Evolutionary conservation across 306 rosid genomes (phyloP), one percentile per base, ranked within the genome.

Genomic region (Vigna nakashimae): DNA sequence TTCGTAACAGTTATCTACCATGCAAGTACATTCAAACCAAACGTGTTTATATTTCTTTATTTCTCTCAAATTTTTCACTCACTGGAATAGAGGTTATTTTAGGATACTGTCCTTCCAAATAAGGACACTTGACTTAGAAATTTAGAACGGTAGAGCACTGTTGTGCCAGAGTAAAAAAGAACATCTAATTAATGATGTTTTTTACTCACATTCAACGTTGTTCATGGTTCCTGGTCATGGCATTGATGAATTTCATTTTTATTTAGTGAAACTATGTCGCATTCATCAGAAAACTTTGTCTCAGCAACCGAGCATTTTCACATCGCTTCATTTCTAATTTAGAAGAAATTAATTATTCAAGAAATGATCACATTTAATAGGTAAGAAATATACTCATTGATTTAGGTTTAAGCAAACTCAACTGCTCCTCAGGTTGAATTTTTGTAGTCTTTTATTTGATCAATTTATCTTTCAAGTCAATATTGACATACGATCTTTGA

Each of bases 281-380:
- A 79, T 82, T 63, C 45, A 20, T 77, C 59, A 14, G 87, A 86
- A 73, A 84, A 78, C 79, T 57, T 70, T 68, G 79, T 64, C 77
- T 50, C 59, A 84, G 72, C 92, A 70, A 88, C 89, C 77, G 18
- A 69, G 76, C 73, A 60, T 68, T 53, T 70, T 4, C 74, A 48
- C 74, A 48, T 1, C 1, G 42, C 46, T 46, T 5, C 0, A 3
- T 63, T 49, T 32, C 51, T 18, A n/a, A 57, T 11, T 24, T 26
- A 26, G 28, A 26, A 26, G 12, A 22, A 30, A 60, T 18, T 5
- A 60, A 13, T 60, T 32, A n/a, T 24, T 6, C 32, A 5, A 26
- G 42, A 17, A 60, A 60, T 28, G 5, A 59, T 26, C 34, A 26
- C 28, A 28, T 59, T 28, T 59, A 20, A 59, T n/a, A 59, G 4